A percentile compares a stretch with the other conserved stretches of the same genome.
phyloP scores from a whole-genome alignment of 331 rosid genomes.

The Quercus tomentella region DNA sequence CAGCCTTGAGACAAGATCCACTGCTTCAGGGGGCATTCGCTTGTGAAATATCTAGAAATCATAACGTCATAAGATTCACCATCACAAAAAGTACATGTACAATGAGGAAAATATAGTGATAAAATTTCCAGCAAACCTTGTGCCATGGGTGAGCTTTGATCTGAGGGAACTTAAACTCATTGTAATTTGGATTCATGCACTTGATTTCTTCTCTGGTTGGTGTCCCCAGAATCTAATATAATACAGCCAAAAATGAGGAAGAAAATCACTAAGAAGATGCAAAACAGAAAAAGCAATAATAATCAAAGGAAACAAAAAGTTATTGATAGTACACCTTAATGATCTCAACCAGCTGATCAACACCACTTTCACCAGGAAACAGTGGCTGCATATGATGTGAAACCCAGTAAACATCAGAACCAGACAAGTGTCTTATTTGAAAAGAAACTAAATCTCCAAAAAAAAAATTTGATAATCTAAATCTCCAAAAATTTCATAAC shows the following conservation, averaged over 20 bases:
- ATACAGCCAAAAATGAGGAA: conserved; percentile 13
- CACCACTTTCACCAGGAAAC: conserved; percentile 99
- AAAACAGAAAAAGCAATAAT: conserved; percentile 12
- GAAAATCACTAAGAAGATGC: conserved; percentile 7
- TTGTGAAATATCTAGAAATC: conserved; percentile 64
- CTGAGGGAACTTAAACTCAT: conserved; percentile 82
- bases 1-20: conserved; percentile 86
- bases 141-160: conserved; percentile 97
- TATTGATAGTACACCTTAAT: conserved; percentile 54
- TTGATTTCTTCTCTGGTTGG: conserved; percentile 93
- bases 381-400: conserved; percentile 62
- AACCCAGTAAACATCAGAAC: conserved; percentile 23
- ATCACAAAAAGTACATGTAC: not conserved
- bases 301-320: conserved; percentile 1
- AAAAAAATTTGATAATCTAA: too few relatives aligned
- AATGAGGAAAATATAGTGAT: not conserved
- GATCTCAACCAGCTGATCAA: conserved; percentile 94
- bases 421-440: not conserved
- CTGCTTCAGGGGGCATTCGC: conserved; percentile 81
- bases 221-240: conserved; percentile 65
- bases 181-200: conserved; percentile 95
- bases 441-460: not conserved
- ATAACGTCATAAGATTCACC: conserved; percentile 17
- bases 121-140: conserved; percentile 44
- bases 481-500: not conserved